Evolutionary conservation across 257 asterid species (phyloP), one percentile per base, ranked within the genome.

Genomic region (Coffea canephora): DNA sequence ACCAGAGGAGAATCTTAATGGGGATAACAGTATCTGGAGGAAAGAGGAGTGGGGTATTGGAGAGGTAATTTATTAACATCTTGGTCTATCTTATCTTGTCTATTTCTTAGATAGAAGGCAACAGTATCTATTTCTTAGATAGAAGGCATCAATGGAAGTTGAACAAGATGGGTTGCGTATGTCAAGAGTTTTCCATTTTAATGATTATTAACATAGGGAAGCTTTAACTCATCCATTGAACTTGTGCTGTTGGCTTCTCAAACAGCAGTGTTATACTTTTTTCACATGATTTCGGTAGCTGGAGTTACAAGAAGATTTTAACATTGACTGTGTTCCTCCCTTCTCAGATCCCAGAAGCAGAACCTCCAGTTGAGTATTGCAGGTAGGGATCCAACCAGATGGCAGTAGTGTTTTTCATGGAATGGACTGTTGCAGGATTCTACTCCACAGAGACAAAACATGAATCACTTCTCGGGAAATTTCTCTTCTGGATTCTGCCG

Each of bases 11-110:
- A 84, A 77, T 46, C 16, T 43, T 69, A 75, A 61, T 69, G 89
- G 83, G 62, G 97, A 94, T 62, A 82, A 81, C 77, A 84, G 89
- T 87, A 73, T 91, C 77, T 93, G 98, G 99, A 69, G 50, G 34
- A 90, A 87, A 77, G 77, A 87, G 55, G 87, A 83, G 73, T 90
- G 96, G 97, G 85, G 85, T 69, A 81, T 71, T 70, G 96, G 97
- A 87, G 96, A 91, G 97, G 97, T 91, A 79, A 45, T 75, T 77
- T 80, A 11, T 83, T 78, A 34, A 36, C 49, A 36, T 49, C 31
- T 7, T 67, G 59, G 43, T 25, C 55, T 27, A 61, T 27, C 25
- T 39, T 16, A 27, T 52, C 41, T 41, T 15, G 34, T 8, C 34
- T 78, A 18, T 13, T 36, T 36, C 52, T 15, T 2, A 64, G 43